These are phyloP conservation scores for Phytophthora pluvialis DNA, from an alignment of 352 stramenopile species.

Conservation along the genomic window DNA sequence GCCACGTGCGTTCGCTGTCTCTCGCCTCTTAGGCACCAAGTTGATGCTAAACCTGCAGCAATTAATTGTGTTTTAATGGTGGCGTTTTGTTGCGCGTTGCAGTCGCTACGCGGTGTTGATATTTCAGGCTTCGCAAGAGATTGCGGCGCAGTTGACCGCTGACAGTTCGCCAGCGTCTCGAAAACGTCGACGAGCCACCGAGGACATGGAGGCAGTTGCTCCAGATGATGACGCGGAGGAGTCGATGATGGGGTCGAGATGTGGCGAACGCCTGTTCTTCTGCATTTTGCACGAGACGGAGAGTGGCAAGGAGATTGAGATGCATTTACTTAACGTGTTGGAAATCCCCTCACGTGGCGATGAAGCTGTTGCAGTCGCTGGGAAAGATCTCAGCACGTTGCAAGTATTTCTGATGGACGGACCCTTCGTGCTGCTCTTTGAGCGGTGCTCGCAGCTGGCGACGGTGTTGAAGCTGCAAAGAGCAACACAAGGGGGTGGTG, in stretches of 20 bases:
- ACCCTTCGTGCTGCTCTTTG: constrained; percentile 44
- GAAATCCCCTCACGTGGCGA: constrained; percentile 13
- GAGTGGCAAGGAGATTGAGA: constrained; percentile 13
- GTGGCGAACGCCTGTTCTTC: constrained; percentile 22
- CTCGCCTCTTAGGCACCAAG: not conserved
- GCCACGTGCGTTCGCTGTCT: constrained; percentile 41
- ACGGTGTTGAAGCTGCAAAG: constrained; percentile 36
- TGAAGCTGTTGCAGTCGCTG: constrained; percentile 7
- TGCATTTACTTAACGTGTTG: constrained; percentile 35
- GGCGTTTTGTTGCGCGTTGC: not conserved
- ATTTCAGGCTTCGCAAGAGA: constrained; percentile 21
- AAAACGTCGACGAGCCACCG: constrained; percentile 21
- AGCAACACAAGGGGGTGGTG: constrained; percentile 1
- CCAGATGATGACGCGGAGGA: not conserved
- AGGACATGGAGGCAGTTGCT: constrained; percentile 1
- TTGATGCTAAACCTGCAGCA: not conserved
- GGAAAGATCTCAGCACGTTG: constrained; percentile 5
- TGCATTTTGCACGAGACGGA: constrained; percentile 32
- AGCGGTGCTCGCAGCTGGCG: constrained; percentile 16
- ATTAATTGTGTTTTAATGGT: constrained; percentile 1
- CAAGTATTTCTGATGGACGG: constrained; percentile 47
- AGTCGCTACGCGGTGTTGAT: constrained; percentile 39
- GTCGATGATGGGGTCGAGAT: not conserved
- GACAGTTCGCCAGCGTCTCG: constrained; percentile 1
- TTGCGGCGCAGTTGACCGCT: not conserved